These are phyloP conservation scores for Polytrichum formosum DNA, from an alignment of 225 moss, liverwort and hornwort genomes.

Conservation along the genomic window DNA sequence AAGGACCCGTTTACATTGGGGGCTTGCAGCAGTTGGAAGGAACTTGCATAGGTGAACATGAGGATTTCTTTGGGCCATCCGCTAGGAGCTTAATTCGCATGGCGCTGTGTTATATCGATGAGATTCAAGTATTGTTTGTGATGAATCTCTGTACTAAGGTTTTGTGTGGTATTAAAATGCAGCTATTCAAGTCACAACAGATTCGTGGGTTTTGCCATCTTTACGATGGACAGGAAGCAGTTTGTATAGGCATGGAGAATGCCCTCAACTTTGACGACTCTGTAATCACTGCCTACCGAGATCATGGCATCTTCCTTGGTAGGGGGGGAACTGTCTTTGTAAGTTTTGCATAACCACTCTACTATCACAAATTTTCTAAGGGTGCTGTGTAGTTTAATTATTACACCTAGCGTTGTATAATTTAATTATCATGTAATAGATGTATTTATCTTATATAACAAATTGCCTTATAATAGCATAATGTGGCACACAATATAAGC, in stretches of 20 bases:
- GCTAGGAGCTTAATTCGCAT: not conserved
- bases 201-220: slow-evolving; percentile 95
- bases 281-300: slow-evolving; percentile 88
- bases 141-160: not conserved
- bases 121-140: not conserved
- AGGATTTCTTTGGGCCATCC: not conserved
- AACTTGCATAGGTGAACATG: too few relatives aligned
- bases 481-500: too few relatives aligned
- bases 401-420: too few relatives aligned
- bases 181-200: slow-evolving; percentile 92
- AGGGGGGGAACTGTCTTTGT: slow-evolving; percentile 83
- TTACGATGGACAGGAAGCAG: slow-evolving; percentile 96
- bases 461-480: too few relatives aligned
- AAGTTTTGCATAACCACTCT: slow-evolving; percentile 18
- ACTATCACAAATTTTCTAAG: too few relatives aligned
- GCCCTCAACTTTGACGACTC: slow-evolving; percentile 83
- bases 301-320: slow-evolving; percentile 72
- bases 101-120: not conserved
- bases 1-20: too few relatives aligned
- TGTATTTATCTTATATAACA: too few relatives aligned
- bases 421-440: too few relatives aligned
- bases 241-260: slow-evolving; percentile 85
- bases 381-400: too few relatives aligned
- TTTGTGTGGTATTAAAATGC: slow-evolving; percentile 12
- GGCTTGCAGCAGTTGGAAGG: too few relatives aligned